Conservation (phyloP, 2,329 filamentous ascomycete genomes). For the Neopestalotiopsis rosae region DNA sequence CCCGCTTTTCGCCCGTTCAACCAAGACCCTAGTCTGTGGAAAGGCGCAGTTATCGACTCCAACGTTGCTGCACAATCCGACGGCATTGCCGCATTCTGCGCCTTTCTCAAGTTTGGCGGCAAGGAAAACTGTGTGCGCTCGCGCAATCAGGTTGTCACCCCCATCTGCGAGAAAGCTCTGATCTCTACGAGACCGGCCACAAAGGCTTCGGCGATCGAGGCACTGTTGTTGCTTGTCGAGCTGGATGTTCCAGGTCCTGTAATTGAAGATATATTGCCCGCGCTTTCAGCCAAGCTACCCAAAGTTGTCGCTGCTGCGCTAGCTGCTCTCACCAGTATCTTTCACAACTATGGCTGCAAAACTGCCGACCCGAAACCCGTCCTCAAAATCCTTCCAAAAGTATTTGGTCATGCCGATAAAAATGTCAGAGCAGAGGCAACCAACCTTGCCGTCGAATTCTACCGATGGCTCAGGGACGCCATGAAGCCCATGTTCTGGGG, state of each 20-base stretch:
- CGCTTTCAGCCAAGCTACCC: constrained; percentile 85
- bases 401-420: constrained; percentile 96
- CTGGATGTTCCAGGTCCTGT: constrained; percentile 84
- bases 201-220: constrained; percentile 86
- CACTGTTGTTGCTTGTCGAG: constrained; percentile 87
- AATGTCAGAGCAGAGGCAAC: constrained; percentile 95
- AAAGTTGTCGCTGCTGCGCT: constrained; percentile 75
- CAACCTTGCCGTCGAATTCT: constrained; percentile 89
- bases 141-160: constrained; percentile 72
- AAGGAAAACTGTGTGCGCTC: constrained; percentile 80
- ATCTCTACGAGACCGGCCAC: constrained; percentile 86
- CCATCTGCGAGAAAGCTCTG: constrained; percentile 91
- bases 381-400: constrained; percentile 85
- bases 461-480: constrained; percentile 94
- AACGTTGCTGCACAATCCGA: constrained; percentile 98
- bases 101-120: constrained; percentile 91
- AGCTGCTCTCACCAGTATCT: constrained; percentile 78
- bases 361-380: constrained; percentile 91
- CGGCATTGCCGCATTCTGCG: constrained; percentile 83
- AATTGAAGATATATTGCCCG: constrained; percentile 87
- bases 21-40: constrained; percentile 86
- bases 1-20: constrained; percentile 87
- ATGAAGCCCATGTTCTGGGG: constrained; percentile 99
- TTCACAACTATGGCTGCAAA: constrained; percentile 94
- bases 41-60: constrained; percentile 88